Evolutionary conservation across 2,329 filamentous ascomycete genomes (phyloP).

Genomic region (Colletotrichum cordylinicola): DNA sequence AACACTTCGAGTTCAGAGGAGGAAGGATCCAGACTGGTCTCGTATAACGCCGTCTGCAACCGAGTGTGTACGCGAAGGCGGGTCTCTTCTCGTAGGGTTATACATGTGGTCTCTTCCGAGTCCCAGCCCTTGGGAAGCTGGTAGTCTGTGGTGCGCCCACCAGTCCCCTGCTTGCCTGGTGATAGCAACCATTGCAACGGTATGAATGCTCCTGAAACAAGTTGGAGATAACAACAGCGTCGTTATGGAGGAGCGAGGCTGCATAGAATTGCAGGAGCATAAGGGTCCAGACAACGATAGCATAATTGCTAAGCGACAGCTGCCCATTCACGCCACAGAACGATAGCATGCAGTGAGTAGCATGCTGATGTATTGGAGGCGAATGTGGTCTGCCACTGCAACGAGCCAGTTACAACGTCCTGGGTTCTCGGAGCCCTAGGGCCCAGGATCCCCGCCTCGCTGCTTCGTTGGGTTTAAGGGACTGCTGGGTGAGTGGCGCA

Average conservation of each 20-base stretch:
- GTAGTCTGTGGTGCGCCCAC: too few species aligned
- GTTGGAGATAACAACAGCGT: too few species aligned
- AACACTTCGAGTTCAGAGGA: neutral
- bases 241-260: too few species aligned
- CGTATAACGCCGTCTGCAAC: neutral
- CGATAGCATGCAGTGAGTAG: neutral
- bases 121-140: accelerated
- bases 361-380: neutral
- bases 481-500: neutral
- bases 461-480: neutral
- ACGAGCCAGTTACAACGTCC: neutral
- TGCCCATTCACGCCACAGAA: too few species aligned
- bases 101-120: neutral
- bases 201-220: too few species aligned
- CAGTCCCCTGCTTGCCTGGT: too few species aligned
- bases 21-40: neutral
- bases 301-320: too few species aligned
- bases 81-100: neutral
- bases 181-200: too few species aligned
- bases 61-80: neutral
- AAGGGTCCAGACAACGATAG: too few species aligned
- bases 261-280: too few species aligned
- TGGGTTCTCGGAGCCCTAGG: neutral
- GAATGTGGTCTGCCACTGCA: neutral
- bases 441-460: neutral